Evolutionary conservation across 139 green algal species (phyloP), one percentile per base, ranked within the genome.

Genomic region (Tetraselmis chui): DNA sequence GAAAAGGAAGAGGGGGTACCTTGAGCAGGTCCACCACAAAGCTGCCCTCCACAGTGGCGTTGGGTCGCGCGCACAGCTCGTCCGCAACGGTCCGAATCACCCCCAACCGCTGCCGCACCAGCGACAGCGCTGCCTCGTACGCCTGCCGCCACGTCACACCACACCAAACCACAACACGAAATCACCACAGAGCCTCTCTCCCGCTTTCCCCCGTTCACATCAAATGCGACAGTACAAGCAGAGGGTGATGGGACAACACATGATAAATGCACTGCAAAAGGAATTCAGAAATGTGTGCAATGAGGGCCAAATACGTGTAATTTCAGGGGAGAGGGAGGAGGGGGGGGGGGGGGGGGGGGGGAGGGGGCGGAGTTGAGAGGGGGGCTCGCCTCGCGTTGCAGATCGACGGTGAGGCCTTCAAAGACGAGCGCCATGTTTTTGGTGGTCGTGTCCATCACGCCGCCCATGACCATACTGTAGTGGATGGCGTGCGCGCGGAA

Each of bases 21-120:
- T 81, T 26, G 58, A 91, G 78, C 59, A 92, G 80, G 24, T 91
- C 81, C 28, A 92, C 80, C n/a, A 92, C 82, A 5, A 83, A 80
- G 23, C 30, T 29, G n/a, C 88, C 89, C 32, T 83, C 30, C 75
- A 92, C 84, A 1, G 77, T 89, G 67, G 92, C 89, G 32, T 84
- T 79, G 18, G 45, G 80, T 1, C 81, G 59, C 0, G 45, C 29
- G 67, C 67, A 85, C 76, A 92, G 79, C 85, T 92, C 88, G 0
- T 59, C 25, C n/a, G 82, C 85, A 28, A 92, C 67, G 32, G 74
- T 24, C 75, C 89, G 81, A 32, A 92, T 92, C 24, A 88, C 89
- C 0, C 76, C 28, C 30, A 83, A 77, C 2, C 86, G 82, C 2
- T 11, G 2, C 28, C 28, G 29, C n/a, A 79, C 18, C 76, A 32